A percentile compares a stretch with the other conserved stretches of the same genome.
phyloP scores from a whole-genome alignment of 1,139 yeast genomes.

The Hanseniaspora gamundiae region DNA sequence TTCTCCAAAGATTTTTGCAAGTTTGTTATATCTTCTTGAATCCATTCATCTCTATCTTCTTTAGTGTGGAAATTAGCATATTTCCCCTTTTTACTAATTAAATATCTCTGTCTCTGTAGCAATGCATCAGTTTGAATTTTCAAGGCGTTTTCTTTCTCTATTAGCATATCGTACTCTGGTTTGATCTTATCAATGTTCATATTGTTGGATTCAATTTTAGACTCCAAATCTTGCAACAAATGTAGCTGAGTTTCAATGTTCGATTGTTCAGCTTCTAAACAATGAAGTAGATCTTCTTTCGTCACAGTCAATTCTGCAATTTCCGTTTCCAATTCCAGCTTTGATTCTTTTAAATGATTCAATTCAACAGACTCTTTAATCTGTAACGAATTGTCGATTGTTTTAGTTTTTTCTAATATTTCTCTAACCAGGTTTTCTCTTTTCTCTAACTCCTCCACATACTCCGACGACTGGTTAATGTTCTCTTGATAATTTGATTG shows the following conservation, averaged over 20 bases:
- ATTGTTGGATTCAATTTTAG: constrained; percentile 32
- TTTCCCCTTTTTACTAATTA: constrained; percentile 67
- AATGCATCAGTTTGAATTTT: constrained; percentile 34
- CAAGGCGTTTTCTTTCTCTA: constrained; percentile 30
- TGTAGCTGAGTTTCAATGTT: constrained; percentile 19
- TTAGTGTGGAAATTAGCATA: constrained; percentile 45
- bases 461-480: constrained; percentile 27
- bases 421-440: constrained; percentile 36
- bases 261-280: constrained; percentile 19
- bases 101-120: constrained; percentile 44
- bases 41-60: constrained; percentile 58
- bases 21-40: constrained; percentile 36
- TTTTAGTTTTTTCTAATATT: constrained; percentile 22
- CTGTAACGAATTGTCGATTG: constrained; percentile 27
- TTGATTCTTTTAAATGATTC: constrained; percentile 36
- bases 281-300: constrained; percentile 22
- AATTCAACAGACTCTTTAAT: constrained; percentile 39
- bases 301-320: constrained; percentile 27
- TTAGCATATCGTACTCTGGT: constrained; percentile 35
- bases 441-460: constrained; percentile 33
- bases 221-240: constrained; percentile 17
- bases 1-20: constrained; percentile 7
- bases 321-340: constrained; percentile 30
- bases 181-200: constrained; percentile 28
- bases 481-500: constrained; percentile 2